Percentiles rank a stretch among this genome's conserved stretches.
These are phyloP conservation scores for Cylindrodendrum hubeiense DNA, from an alignment of 2,329 filamentous ascomycete genomes.

Conservation along the genomic window DNA sequence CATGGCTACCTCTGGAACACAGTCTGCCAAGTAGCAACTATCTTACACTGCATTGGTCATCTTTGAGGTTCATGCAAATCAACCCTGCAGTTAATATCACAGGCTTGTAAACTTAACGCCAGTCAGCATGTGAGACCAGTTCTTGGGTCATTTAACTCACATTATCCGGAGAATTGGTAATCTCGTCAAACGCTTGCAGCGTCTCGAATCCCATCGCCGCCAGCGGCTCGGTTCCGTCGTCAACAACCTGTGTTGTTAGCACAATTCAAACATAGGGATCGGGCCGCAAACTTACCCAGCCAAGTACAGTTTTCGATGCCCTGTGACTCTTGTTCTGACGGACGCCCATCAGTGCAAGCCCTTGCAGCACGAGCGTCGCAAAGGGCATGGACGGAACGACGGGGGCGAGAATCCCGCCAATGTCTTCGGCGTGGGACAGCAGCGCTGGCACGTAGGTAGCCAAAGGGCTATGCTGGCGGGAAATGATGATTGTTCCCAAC, in stretches of 20 bases:
- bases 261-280: too few species aligned
- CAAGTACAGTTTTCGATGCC: conserved; percentile 78
- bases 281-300: conserved; percentile 73
- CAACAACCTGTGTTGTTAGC: conserved; percentile 66
- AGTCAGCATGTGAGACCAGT: background rate
- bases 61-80: background rate
- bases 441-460: conserved; percentile 78
- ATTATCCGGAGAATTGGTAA: conserved; percentile 72
- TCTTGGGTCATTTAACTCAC: conserved; percentile 46
- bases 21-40: background rate
- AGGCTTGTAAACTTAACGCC: conserved; percentile 9
- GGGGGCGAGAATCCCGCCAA: conserved; percentile 84
- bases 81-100: conserved; percentile 3
- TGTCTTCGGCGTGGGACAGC: conserved; percentile 67
- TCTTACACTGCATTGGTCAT: background rate
- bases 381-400: conserved; percentile 79
- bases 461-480: conserved; percentile 76
- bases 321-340: conserved; percentile 86
- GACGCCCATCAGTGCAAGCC: conserved; percentile 83
- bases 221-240: conserved; percentile 80
- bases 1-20: background rate
- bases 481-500: conserved; percentile 84
- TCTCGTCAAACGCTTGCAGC: conserved; percentile 84
- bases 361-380: conserved; percentile 78
- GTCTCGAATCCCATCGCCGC: conserved; percentile 84